phyloP scores from a whole-genome alignment of 139 green algal genomes.

The Chlamydomonas sphaeroides region DNA sequence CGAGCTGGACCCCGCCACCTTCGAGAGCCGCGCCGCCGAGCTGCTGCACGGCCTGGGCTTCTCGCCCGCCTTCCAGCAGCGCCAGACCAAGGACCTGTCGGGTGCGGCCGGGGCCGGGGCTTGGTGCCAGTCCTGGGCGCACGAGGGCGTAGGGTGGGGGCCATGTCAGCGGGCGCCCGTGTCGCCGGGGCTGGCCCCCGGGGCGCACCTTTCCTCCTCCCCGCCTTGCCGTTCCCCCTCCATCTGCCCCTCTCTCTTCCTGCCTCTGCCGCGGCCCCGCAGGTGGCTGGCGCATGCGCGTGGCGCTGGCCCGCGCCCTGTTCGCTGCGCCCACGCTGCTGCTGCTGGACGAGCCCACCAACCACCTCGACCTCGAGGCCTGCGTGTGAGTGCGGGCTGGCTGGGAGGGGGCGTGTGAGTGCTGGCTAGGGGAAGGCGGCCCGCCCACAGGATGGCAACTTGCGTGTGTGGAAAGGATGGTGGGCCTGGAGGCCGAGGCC shows the following conservation, averaged over 20 bases:
- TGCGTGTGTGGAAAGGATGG: no score
- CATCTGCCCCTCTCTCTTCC: not conserved
- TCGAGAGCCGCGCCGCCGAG: conserved; percentile 66
- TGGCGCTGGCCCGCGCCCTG: conserved; percentile 90
- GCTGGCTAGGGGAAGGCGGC: no score
- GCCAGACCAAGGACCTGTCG: conserved; percentile 31
- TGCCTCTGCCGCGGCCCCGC: conserved; percentile 33
- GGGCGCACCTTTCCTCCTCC: not conserved
- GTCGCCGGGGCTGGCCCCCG: no score
- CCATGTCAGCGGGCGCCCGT: no score
- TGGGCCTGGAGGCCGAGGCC: no score
- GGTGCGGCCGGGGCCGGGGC: not conserved
- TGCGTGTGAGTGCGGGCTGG: no score
- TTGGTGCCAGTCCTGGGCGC: no score
- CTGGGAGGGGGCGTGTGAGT: no score
- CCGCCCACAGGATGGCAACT: no score
- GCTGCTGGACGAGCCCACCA: conserved; percentile 85
- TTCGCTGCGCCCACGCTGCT: conserved; percentile 95
- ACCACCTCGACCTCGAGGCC: conserved; percentile 90
- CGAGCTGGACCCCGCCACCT: conserved; percentile 73
- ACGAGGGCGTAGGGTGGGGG: not conserved
- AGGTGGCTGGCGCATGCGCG: conserved; percentile 95
- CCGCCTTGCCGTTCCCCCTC: not conserved
- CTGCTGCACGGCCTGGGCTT: conserved; percentile 88
- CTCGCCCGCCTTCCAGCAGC: conserved; percentile 63